These are phyloP conservation scores for Rubia balearica DNA, from an alignment of 305 asterid genomes.

Conservation along the genomic window DNA sequence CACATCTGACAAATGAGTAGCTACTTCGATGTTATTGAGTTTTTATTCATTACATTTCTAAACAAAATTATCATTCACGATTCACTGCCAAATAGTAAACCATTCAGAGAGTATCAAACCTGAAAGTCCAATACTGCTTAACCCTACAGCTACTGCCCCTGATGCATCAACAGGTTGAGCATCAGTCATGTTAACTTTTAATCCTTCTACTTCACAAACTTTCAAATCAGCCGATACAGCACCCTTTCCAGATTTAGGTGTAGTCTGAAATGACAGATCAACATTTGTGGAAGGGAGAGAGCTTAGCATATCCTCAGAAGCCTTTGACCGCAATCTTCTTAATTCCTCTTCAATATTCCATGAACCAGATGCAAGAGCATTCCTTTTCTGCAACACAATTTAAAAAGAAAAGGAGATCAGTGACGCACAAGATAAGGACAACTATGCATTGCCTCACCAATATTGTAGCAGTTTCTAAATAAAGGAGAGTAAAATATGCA, in stretches of 20 bases:
- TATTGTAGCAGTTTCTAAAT: neutral
- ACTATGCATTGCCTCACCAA: neutral
- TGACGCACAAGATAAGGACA: neutral
- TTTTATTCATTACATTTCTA: neutral
- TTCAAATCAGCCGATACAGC: constrained; percentile 27
- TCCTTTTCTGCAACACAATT: constrained; percentile 40
- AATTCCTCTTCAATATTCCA: constrained; percentile 87
- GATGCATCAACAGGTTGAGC: constrained; percentile 30
- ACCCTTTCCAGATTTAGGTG: constrained; percentile 25
- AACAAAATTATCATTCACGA: neutral
- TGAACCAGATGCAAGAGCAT: constrained; percentile 62
- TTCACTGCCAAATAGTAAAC: constrained; percentile 7
- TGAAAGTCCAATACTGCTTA: constrained; percentile 34
- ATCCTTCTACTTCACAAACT: constrained; percentile 25
- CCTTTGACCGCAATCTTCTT: constrained; percentile 71
- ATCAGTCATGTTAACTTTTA: constrained; percentile 26
- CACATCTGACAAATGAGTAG: constrained; percentile 30
- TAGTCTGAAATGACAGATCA: constrained; percentile 37
- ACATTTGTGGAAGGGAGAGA: constrained; percentile 39
- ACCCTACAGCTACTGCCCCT: constrained; percentile 31
- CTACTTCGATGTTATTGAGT: neutral
- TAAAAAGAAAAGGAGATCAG: neutral
- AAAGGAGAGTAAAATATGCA: neutral
- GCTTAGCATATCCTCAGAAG: constrained; percentile 64
- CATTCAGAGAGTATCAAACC: constrained; percentile 28